These are phyloP conservation scores for Dryas integrifolia DNA, from an alignment of 331 rosid genomes.

Conservation along the genomic window DNA sequence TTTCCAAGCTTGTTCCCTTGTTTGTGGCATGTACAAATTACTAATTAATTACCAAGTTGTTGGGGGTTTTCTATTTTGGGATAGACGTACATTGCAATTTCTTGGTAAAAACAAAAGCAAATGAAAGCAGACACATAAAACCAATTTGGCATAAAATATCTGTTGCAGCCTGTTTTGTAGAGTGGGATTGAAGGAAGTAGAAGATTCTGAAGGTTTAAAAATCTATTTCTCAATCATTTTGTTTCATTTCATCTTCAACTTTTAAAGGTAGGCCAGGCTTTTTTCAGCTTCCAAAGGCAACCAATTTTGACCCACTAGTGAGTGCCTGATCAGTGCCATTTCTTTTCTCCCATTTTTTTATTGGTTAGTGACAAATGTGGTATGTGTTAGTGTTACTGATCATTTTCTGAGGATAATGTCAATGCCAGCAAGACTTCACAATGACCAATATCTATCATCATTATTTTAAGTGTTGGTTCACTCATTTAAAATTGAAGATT, in stretches of 20 bases:
- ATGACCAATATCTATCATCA: not conserved
- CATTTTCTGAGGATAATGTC: not conserved
- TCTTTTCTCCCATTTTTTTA: not conserved
- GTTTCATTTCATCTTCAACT: slow-evolving; percentile 1
- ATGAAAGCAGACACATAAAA: slow-evolving; percentile 11
- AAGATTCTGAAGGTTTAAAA: not conserved
- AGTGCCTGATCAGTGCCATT: not conserved
- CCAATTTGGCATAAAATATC: not conserved
- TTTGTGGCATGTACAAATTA: not conserved
- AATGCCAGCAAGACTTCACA: not conserved
- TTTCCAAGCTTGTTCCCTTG: not conserved
- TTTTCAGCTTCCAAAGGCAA: not conserved
- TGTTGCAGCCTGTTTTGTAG: not conserved
- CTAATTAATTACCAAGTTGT: not conserved
- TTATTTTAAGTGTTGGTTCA: not conserved
- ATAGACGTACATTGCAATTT: not conserved
- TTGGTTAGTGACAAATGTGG: not conserved
- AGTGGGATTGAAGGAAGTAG: slow-evolving; percentile 5
- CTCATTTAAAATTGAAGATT: slow-evolving; percentile 3
- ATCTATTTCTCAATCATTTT: not conserved
- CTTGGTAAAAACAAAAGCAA: not conserved
- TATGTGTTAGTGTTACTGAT: not conserved
- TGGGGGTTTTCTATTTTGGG: not conserved
- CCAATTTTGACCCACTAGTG: slow-evolving; percentile 9
- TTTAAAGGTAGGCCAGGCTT: not conserved